Conservation (phyloP, 176 grass and related monocot species). For the Juncus effusus region DNA sequence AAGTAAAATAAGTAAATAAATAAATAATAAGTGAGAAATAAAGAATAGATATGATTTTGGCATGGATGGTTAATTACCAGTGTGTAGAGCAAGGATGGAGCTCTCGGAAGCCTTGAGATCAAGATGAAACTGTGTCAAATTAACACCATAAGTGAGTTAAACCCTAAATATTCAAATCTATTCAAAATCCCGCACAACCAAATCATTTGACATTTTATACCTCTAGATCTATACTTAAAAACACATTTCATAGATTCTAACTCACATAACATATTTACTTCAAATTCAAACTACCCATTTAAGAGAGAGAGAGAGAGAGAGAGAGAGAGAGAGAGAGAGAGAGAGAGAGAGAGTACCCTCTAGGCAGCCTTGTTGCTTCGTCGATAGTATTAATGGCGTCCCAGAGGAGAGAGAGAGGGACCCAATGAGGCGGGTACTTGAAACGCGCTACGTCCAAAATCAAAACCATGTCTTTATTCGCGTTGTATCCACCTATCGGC, state of each 20-base stretch:
- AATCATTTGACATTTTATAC: too few relatives aligned
- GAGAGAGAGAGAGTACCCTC: slow-evolving; percentile 48
- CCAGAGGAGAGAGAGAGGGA: slow-evolving; percentile 80
- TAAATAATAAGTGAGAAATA: neutral
- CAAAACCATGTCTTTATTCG: slow-evolving; percentile 66
- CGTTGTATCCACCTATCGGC: slow-evolving; percentile 84
- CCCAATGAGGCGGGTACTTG: slow-evolving; percentile 96
- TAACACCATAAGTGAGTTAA: slow-evolving; percentile 7
- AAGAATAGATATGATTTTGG: neutral
- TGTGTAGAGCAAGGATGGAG: slow-evolving; percentile 63
- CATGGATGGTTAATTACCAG: slow-evolving; percentile 44
- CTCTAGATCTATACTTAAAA: too few relatives aligned
- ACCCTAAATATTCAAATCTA: too few relatives aligned
- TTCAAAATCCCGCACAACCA: too few relatives aligned
- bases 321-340: neutral
- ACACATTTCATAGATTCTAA: too few relatives aligned
- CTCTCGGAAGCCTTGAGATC: slow-evolving; percentile 48
- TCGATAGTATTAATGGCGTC: slow-evolving; percentile 87
- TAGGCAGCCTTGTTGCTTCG: slow-evolving; percentile 56
- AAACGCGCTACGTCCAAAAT: slow-evolving; percentile 92
- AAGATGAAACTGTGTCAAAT: slow-evolving; percentile 73
- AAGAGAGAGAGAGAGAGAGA: too few relatives aligned
- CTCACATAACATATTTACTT: too few relatives aligned
- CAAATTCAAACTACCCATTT: too few relatives aligned
- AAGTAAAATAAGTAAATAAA: neutral